Evolutionary conservation across 192 early-diverging fungal species (phyloP), one percentile per base, ranked within the genome.

Genomic region (Coemansia asiatica): DNA sequence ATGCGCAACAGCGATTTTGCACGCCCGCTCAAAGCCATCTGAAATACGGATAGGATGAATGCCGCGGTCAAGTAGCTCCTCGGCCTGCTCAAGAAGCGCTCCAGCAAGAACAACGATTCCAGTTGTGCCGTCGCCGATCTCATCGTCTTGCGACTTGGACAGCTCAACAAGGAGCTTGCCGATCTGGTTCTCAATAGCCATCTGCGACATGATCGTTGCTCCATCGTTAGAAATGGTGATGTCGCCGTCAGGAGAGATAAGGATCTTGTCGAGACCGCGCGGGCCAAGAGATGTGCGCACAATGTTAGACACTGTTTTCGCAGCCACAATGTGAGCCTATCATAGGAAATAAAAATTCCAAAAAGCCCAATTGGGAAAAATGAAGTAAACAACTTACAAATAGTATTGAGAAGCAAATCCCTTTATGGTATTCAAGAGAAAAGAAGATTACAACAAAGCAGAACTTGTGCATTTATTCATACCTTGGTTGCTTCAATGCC

Each of bases 151-250:
- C 66, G 88, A 91, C 84, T 96, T 94, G 58, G 95, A 97, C 60
- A 99, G 84, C 81, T 98, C 93, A 19, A 99, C 98, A 44, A 99
- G 78, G 18, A 99, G 85, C 81, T 97, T 97, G 27, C 95, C 98
- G 74, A 99, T 98, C 83, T 99, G 95, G 79, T 99, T 96, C 74
- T 97, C 95, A 56, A 99, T 95, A 31, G 94, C 95, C 96, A 98
- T 98, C 74, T 97, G 90, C 72, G 85, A 84, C 68, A 99, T 83
- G 79, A 99, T 99, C 16, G 98, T 99, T 6, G 98, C 98, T 19
- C 98, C 98, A 69, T 99, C 98, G 83, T 99, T 99, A 59, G 98
- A 98, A 27, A 98, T 91, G 33, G 95, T 98, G 72, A 99, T 97
- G 62, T 99, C 96, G 53, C 98, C 98, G 78, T 99, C 98, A 49